Conservation (phyloP, 148 eudicot genomes). For the Camellia japonica region DNA sequence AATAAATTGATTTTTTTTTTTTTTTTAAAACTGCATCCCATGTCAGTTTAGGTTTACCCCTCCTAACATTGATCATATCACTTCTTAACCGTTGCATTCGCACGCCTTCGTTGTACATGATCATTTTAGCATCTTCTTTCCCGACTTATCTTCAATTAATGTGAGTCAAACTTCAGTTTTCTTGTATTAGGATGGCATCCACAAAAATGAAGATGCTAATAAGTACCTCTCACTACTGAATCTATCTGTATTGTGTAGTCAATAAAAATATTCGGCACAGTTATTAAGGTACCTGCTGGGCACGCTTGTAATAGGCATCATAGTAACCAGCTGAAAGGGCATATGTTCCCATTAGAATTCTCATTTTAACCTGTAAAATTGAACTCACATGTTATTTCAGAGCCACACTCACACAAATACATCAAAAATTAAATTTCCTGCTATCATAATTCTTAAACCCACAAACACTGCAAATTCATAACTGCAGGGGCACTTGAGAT, state of each 20-base stretch:
- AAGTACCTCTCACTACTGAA: neutral
- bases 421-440: neutral
- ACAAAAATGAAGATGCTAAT: neutral
- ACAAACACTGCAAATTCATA: neutral
- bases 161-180: neutral
- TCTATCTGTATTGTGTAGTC: neutral
- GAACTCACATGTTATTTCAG: conserved; percentile 4
- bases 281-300: conserved; percentile 72
- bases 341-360: conserved; percentile 98
- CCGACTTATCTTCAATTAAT: no score
- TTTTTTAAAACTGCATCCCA: no score
- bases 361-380: conserved; percentile 77
- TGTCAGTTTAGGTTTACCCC: no score
- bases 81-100: no score
- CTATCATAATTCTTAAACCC: neutral
- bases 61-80: no score
- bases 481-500: conserved; percentile 2
- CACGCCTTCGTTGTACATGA: no score
- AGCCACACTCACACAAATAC: neutral
- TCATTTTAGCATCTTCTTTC: no score
- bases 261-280: neutral
- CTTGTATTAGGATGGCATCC: neutral
- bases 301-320: conserved; percentile 98
- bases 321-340: conserved; percentile 99
- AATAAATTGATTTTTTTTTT: no score